A percentile compares a stretch with the other conserved stretches of the same genome.
These are phyloP conservation scores for Mychonastes homosphaera DNA, from an alignment of 139 green algal genomes.

Conservation along the genomic window DNA sequence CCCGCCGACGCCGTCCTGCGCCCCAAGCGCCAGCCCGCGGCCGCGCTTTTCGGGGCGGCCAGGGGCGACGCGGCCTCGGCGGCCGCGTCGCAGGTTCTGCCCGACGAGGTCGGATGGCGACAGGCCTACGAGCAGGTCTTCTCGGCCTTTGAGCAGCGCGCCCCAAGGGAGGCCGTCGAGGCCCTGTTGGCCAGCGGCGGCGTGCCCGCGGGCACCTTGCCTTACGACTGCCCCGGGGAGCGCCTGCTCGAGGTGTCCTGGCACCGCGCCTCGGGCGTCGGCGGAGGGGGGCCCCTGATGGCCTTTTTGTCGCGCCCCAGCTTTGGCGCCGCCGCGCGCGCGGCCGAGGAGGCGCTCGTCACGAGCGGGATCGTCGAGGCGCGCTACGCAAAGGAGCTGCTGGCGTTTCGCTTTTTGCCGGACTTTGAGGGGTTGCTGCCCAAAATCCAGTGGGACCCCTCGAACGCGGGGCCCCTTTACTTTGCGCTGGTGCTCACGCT, in stretches of 20 bases:
- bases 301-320: conserved; percentile 13
- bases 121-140: conserved; percentile 54
- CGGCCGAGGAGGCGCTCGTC: no score
- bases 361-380: no score
- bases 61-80: background rate
- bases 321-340: background rate
- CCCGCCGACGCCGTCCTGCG: conserved; percentile 11
- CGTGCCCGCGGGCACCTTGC: conserved; percentile 6
- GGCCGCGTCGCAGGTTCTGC: background rate
- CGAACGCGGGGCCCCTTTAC: conserved; percentile 34
- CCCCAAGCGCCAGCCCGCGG: conserved; percentile 8
- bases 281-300: background rate
- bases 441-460: conserved; percentile 18
- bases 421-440: conserved; percentile 1
- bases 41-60: background rate
- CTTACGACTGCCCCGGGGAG: conserved; percentile 53
- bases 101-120: conserved; percentile 3
- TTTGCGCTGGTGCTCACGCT: conserved; percentile 42
- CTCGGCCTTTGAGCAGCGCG: conserved; percentile 55
- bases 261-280: conserved; percentile 31
- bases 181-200: conserved; percentile 7
- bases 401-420: background rate
- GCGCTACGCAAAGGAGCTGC: conserved; percentile 5
- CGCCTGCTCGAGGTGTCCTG: conserved; percentile 51
- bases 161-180: conserved; percentile 19